A percentile compares a stretch with the other conserved stretches of the same genome.
phyloP scores from a whole-genome alignment of 768 basidiomycete genomes.

The Suillus fuscotomentosus region DNA sequence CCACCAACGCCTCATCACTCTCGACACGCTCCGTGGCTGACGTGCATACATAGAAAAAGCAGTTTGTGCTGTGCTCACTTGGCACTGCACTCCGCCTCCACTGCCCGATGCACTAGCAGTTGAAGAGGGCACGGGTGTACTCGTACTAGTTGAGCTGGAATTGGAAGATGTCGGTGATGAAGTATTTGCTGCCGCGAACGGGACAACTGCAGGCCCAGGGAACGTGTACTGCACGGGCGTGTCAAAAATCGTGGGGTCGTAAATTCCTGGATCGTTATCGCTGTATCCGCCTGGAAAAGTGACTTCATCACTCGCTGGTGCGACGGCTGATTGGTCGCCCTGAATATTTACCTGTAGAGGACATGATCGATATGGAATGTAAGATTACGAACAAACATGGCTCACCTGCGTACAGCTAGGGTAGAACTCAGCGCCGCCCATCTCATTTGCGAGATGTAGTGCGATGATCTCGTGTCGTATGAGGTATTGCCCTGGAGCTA shows the following conservation, averaged over 20 bases:
- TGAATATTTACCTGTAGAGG: conserved; percentile 45
- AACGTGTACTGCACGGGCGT: conserved; percentile 41
- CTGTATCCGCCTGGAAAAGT: conserved; percentile 72
- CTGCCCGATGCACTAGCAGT: conserved; percentile 7
- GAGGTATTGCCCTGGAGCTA: conserved; percentile 71
- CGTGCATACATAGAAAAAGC: conserved; percentile 5
- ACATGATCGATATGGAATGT: background rate
- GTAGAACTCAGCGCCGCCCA: conserved; percentile 79
- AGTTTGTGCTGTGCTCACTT: conserved; percentile 17
- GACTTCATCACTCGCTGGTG: conserved; percentile 50
- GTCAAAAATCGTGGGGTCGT: conserved; percentile 42
- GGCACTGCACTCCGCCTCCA: conserved; percentile 16
- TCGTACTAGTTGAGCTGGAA: conserved; percentile 13
- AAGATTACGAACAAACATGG: background rate
- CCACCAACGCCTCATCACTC: conserved; percentile 27
- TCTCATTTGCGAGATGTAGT: conserved; percentile 57
- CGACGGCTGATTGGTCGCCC: conserved; percentile 52
- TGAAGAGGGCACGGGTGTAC: conserved; percentile 2
- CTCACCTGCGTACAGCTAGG: conserved; percentile 58
- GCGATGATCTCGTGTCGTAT: conserved; percentile 81
- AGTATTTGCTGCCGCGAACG: conserved; percentile 29
- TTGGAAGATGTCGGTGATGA: conserved; percentile 13
- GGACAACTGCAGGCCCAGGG: conserved; percentile 51
- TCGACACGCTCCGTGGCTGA: conserved; percentile 28
- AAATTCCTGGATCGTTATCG: conserved; percentile 70